Conservation (phyloP, 2,329 filamentous ascomycete species). For the Aureobasidium vineae region DNA sequence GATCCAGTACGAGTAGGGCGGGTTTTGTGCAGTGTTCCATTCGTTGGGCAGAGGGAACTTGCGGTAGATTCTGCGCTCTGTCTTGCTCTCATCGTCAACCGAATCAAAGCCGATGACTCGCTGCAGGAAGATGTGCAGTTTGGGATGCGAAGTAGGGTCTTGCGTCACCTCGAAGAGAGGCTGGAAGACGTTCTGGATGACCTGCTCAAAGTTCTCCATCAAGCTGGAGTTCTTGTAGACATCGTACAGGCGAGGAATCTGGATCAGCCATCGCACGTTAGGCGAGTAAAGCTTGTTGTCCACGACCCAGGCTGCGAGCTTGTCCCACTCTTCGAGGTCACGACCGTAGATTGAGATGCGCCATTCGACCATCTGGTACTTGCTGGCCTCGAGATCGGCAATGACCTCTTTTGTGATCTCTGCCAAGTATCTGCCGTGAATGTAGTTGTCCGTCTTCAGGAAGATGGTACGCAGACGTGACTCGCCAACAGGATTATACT, state of each 20-base stretch:
- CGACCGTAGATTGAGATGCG: conserved; percentile 96
- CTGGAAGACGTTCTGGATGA: conserved; percentile 87
- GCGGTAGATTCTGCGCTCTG: conserved; percentile 87
- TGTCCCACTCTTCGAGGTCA: conserved; percentile 93
- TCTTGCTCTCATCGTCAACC: conserved; percentile 97
- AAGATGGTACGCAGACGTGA: conserved; percentile 97
- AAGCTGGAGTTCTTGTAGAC: conserved; percentile 88
- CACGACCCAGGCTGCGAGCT: conserved; percentile 92
- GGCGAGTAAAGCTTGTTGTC: conserved; percentile 98
- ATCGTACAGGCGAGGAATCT: conserved; percentile 90
- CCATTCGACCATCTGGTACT: conserved; percentile 99
- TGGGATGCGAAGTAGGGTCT: conserved; percentile 80
- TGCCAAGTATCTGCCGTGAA: conserved; percentile 90
- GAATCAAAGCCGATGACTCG: conserved; percentile 96
- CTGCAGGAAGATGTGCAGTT: conserved; percentile 91
- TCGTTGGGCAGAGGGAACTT: conserved; percentile 89
- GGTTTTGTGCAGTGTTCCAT: conserved; percentile 92
- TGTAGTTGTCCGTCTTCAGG: conserved; percentile 97
- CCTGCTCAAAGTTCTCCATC: conserved; percentile 86
- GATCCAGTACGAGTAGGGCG: conserved; percentile 98
- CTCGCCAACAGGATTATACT: conserved; percentile 97
- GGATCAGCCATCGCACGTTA: conserved; percentile 95
- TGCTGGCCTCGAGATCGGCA: conserved; percentile 93
- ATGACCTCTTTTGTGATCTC: conserved; percentile 99
- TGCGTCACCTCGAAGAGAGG: conserved; percentile 93